Conservation (phyloP, 768 basidiomycete genomes). For the Russula ochroleuca region DNA sequence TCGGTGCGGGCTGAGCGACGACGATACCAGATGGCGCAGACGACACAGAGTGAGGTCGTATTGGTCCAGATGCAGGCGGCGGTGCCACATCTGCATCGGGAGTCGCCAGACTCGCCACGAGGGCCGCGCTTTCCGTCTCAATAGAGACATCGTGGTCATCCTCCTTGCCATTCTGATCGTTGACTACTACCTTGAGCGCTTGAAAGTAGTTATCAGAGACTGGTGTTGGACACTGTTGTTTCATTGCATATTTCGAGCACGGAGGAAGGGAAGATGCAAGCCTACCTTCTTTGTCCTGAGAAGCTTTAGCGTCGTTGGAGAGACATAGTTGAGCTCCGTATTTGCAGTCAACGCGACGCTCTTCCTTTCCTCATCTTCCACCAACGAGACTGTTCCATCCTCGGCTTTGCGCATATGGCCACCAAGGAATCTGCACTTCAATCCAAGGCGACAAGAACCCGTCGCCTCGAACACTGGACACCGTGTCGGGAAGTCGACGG, state of each 20-base stretch:
- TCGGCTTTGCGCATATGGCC: conserved; percentile 58
- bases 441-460: conserved; percentile 78
- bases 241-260: not conserved
- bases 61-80: conserved; percentile 23
- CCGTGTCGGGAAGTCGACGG: conserved; percentile 43
- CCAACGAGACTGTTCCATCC: conserved; percentile 42
- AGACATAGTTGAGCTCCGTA: conserved; percentile 67
- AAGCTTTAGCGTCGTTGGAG: conserved; percentile 52
- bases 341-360: conserved; percentile 43
- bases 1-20: not conserved
- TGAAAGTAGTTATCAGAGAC: conserved; percentile 58
- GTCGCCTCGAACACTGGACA: conserved; percentile 67
- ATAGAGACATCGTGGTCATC: conserved; percentile 18
- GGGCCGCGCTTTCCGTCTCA: conserved; percentile 16
- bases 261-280: not conserved
- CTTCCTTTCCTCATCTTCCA: conserved; percentile 57
- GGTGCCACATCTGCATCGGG: conserved; percentile 15
- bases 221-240: conserved; percentile 57
- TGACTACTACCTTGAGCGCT: conserved; percentile 39
- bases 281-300: conserved; percentile 67
- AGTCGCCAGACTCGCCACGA: conserved; percentile 8
- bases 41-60: conserved; percentile 24
- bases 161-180: conserved; percentile 4
- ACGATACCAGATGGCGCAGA: conserved; percentile 10
- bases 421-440: conserved; percentile 88